Evolutionary conservation across 441 rosid species (phyloP), one percentile per base, ranked within the genome.

Genomic region (Croton setiger): DNA sequence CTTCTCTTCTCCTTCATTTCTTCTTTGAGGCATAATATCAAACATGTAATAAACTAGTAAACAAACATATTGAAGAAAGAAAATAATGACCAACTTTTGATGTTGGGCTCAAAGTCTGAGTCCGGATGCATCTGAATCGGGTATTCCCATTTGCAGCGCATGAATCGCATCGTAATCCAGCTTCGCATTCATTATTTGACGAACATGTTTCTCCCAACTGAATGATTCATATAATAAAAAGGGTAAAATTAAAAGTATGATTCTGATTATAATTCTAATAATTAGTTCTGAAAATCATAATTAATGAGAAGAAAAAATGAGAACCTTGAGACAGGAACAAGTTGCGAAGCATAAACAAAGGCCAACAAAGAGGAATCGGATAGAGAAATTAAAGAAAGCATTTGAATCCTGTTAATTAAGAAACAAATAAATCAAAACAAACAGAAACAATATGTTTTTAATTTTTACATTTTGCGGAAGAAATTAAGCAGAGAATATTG

Each of bases 201-300:
- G 93, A 84, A 72, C 98, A 94, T 2, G 97, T 90, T 73, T 90
- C 95, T 44, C 97, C 96, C 21, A 92, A 76, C 98, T 93, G 83
- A 65, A 63, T 54, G 49, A 65, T 71, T 60, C 56, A 48, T 20
- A 2, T 3, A 45, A 52, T n/a, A n/a, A n/a, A n/a, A n/a, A n/a
- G n/a, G n/a, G 21, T 33, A 58, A 37, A 51, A 18, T 17, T 13
- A 23, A 23, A 51, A 70, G n/a, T 18, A 8, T 9, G 39, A 49
- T 31, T 37, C 5, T n/a, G 12, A 39, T 12, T 13, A 1, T 7
- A 37, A 23, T 23, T 3, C 4, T 37, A 37, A 37, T 23, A 51
- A 17, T 1, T 23, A 15, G 39, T 36, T 11, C 4, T 45, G 49
- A 45, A 45, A 9, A 68, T 23, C 0, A 13, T 8, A 49, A 47